A percentile compares a stretch with the other conserved stretches of the same genome.
Evolutionary conservation across 139 green algal genomes (phyloP).

Genomic region (Picochlorum sp.): DNA sequence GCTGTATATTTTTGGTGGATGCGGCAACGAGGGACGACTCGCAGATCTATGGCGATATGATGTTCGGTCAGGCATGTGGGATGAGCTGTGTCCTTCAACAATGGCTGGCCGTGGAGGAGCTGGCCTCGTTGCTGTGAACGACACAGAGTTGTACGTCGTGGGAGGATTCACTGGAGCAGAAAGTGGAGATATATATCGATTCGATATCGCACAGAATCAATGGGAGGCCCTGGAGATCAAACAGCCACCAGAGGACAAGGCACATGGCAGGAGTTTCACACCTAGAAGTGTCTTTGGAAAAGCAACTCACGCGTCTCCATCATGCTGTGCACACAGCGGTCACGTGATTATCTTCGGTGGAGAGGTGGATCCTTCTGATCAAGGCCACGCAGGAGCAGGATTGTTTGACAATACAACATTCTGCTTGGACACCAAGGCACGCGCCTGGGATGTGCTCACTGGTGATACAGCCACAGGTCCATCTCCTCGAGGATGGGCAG

Average conservation of each 20-base stretch:
- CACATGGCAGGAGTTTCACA: background rate
- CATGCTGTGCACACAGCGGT: slow-evolving; percentile 1
- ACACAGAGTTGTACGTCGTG: background rate
- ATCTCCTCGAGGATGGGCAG: slow-evolving; percentile 7
- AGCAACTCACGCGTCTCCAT: background rate
- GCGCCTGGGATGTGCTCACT: background rate
- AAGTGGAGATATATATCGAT: background rate
- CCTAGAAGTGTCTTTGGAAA: slow-evolving; percentile 11
- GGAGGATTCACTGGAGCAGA: slow-evolving; percentile 10
- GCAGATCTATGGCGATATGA: slow-evolving; percentile 15
- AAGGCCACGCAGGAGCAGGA: slow-evolving; percentile 11
- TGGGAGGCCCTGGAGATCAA: background rate
- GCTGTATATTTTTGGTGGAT: slow-evolving; percentile 15
- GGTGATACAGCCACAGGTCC: background rate
- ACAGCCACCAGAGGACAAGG: background rate
- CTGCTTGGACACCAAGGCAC: slow-evolving; percentile 1
- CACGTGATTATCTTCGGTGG: slow-evolving; percentile 11
- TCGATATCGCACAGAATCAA: slow-evolving; percentile 2
- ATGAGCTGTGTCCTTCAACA: background rate
- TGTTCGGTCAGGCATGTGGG: background rate
- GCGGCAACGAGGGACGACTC: slow-evolving; percentile 1
- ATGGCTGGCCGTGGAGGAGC: slow-evolving; percentile 2
- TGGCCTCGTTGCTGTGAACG: slow-evolving; percentile 6
- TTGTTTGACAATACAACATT: slow-evolving; percentile 3
- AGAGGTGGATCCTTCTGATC: slow-evolving; percentile 8